These are phyloP conservation scores for Mycena albidolilacea DNA, from an alignment of 768 basidiomycete species.

Conservation along the genomic window DNA sequence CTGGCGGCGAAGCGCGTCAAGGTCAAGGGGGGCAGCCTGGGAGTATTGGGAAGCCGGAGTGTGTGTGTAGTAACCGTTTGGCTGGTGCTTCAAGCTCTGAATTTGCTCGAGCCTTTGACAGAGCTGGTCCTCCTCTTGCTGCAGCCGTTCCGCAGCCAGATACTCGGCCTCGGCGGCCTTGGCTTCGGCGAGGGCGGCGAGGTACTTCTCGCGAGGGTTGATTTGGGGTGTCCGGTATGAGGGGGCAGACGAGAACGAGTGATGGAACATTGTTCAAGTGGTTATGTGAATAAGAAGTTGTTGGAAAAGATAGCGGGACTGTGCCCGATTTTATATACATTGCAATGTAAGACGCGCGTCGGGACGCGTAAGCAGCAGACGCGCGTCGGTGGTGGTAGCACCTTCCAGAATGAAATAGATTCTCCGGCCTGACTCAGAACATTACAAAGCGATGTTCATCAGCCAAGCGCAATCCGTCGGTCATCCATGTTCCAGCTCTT, in stretches of 20 bases:
- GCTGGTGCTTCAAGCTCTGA: conserved; percentile 36
- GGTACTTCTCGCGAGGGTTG: conserved; percentile 52
- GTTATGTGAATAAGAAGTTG: conserved; percentile 1
- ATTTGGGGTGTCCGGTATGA: conserved; percentile 29
- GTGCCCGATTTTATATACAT: conserved; percentile 42
- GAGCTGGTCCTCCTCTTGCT: conserved; percentile 50
- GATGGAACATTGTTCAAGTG: conserved; percentile 40
- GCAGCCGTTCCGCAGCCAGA: conserved; percentile 50
- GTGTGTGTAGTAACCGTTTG: conserved; percentile 8
- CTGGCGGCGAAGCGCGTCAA: conserved; percentile 34
- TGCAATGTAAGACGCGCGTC: conserved; percentile 39
- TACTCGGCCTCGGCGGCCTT: conserved; percentile 56
- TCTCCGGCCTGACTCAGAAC: conserved; percentile 1
- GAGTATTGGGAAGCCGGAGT: neutral
- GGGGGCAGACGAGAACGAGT: neutral
- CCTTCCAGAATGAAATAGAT: conserved; percentile 6
- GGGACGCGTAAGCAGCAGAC: conserved; percentile 39
- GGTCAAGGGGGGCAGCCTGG: conserved; percentile 14
- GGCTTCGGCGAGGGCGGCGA: conserved; percentile 54
- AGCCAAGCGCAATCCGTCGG: neutral
- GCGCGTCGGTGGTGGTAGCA: conserved; percentile 26
- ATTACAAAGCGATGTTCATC: neutral
- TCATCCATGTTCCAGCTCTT: neutral
- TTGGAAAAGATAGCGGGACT: neutral
- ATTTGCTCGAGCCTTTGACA: conserved; percentile 45